Evolutionary conservation across 2,329 filamentous ascomycete species (phyloP), one percentile per base, ranked within the genome.

Genomic region (Didymosphaeria variabile): DNA sequence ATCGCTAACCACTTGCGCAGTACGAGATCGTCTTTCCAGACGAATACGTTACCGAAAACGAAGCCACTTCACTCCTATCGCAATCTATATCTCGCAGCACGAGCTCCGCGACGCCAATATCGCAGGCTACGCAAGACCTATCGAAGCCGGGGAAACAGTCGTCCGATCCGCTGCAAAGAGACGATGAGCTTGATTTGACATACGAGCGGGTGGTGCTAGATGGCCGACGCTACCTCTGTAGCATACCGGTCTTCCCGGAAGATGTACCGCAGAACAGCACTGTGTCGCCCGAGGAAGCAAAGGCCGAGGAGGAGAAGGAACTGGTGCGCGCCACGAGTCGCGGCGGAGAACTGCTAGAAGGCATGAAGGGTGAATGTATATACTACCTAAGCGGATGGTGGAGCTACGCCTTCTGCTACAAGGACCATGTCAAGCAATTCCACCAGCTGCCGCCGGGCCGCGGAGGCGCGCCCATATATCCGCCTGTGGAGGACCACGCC

Each of bases 331-430:
- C 93, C 0, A 91, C 90, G 1, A 85, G 88, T 34, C 89, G 88
- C 52, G 94, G 94, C 6, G 91, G 92, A 85, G 91, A 95, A 72
- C 84, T 97, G 23, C 82, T 97, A 54, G 86, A 87, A 65, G 88
- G 89, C 29, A 90, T 97, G 79, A 87, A 94, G 56, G 91, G 89
- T 3, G 86, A 86, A 54, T 97, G 94, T 77, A 86, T 97, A 65
- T 97, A 94, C 81, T 91, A 88, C 76, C 81, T 93, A 66, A 91
- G 89, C 0, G 94, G 94, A 0, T 97, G 94, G 94, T 97, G 94
- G 94, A 95, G 91, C 73, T 97, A 97, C 79, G 91, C 90, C 69
- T 97, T 97, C 78, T 97, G 94, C 83, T 95, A 97, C 80, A 92
- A 92, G 74, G 86, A 90, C 63, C 88, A 94, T 65, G 90, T 97